These are phyloP conservation scores for Clonostachys solani DNA, from an alignment of 2,329 filamentous ascomycete species.

Conservation along the genomic window DNA sequence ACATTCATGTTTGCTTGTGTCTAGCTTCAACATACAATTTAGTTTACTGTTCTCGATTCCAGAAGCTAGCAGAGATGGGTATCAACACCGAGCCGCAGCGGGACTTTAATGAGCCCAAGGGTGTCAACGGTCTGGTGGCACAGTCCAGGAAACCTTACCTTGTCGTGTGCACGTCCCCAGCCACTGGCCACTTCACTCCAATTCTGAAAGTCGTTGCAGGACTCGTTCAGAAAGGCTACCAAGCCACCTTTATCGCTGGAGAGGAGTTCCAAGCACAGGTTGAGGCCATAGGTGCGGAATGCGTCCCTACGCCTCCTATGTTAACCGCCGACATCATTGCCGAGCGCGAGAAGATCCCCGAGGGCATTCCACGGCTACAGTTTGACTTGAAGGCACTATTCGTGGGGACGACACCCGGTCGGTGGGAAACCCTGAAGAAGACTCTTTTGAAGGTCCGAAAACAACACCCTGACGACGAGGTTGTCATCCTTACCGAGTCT, in stretches of 20 bases:
- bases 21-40: too few species aligned
- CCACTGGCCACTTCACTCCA: conserved; percentile 12
- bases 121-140: neutral
- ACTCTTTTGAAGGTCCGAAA: conserved; percentile 25
- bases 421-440: conserved; percentile 13
- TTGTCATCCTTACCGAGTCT: conserved; percentile 38
- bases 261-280: conserved; percentile 18
- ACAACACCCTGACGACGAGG: conserved; percentile 23
- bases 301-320: conserved; percentile 8
- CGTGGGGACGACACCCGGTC: neutral
- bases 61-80: too few species aligned
- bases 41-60: too few species aligned
- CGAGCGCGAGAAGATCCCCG: conserved; percentile 4
- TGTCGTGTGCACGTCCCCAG: conserved; percentile 10
- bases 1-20: too few species aligned
- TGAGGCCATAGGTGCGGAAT: conserved; percentile 25
- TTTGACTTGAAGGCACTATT: conserved; percentile 6
- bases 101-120: neutral
- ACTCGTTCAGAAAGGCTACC: conserved; percentile 26
- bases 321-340: neutral
- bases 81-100: too few species aligned
- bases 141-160: conserved; percentile 9
- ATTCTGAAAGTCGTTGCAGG: conserved; percentile 18
- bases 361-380: conserved; percentile 4
- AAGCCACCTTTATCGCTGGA: conserved; percentile 27